Conservation (phyloP, 1,284 basidiomycete species). For the Cryptococcus sp. region DNA sequence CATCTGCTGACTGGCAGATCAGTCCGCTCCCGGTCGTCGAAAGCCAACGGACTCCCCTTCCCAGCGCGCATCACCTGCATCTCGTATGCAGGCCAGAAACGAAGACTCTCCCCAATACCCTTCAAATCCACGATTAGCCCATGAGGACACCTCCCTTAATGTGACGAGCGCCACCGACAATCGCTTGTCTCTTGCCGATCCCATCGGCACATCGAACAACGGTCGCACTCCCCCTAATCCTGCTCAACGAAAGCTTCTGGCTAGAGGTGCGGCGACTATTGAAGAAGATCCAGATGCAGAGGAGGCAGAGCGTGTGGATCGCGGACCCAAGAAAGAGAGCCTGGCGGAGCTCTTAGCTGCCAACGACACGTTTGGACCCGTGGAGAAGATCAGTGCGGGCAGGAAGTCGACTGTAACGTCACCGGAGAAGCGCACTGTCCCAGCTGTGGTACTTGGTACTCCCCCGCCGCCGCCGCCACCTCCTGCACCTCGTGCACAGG, state of each 20-base stretch:
- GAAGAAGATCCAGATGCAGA: slow-evolving; percentile 38
- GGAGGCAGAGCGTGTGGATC: slow-evolving; percentile 24
- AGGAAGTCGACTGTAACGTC: background rate
- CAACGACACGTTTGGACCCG: slow-evolving; percentile 2
- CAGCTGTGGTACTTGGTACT: slow-evolving; percentile 44
- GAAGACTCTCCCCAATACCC: too few species aligned
- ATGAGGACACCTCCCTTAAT: too few species aligned
- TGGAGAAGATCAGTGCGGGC: background rate
- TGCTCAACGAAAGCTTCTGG: slow-evolving; percentile 19
- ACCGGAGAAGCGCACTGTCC: slow-evolving; percentile 28
- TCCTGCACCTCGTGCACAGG: slow-evolving; percentile 4
- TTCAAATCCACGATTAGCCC: too few species aligned
- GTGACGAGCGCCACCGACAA: too few species aligned
- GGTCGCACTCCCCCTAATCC: slow-evolving; percentile 7
- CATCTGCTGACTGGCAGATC: background rate
- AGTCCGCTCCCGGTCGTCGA: background rate
- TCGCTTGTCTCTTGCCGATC: too few species aligned
- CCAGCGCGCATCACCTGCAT: background rate
- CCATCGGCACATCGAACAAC: too few species aligned
- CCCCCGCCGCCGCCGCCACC: slow-evolving; percentile 27
- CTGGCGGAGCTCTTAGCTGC: slow-evolving; percentile 22
- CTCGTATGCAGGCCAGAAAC: too few species aligned
- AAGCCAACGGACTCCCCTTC: background rate
- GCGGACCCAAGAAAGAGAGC: slow-evolving; percentile 28
- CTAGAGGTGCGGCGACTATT: slow-evolving; percentile 36